Evolutionary conservation across 371 early-diverging fungal genomes (phyloP).

Genomic region (Lichtheimia ramosa): DNA sequence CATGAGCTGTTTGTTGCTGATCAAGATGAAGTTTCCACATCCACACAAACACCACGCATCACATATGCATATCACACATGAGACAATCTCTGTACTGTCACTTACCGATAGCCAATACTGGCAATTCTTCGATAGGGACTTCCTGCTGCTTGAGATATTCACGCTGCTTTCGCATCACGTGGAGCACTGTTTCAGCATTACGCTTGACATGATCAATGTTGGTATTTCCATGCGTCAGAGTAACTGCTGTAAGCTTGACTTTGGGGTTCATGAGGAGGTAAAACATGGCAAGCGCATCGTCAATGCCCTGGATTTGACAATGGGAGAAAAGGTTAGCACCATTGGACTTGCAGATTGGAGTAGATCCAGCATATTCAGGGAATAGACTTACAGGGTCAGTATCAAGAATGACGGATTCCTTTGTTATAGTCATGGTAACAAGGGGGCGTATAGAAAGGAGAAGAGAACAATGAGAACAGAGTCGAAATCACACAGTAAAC

Average conservation of each 20-base stretch:
- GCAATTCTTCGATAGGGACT: constrained; percentile 27
- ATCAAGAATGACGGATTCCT: constrained; percentile 23
- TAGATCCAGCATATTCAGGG: not conserved
- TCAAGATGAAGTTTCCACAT: not conserved
- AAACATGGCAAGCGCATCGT: constrained; percentile 55
- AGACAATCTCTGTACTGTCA: not conserved
- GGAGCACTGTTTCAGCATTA: constrained; percentile 28
- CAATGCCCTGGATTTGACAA: constrained; percentile 33
- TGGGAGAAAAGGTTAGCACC: not conserved
- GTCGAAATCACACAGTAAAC: no score
- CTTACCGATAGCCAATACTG: constrained; percentile 51
- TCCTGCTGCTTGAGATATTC: constrained; percentile 18
- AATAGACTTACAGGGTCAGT: constrained; percentile 26
- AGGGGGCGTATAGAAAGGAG: no score
- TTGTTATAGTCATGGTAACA: no score
- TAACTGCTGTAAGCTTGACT: constrained; percentile 50
- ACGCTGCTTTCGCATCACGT: constrained; percentile 36
- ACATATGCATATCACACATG: not conserved
- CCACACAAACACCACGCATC: no score
- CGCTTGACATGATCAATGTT: constrained; percentile 23
- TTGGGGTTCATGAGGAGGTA: constrained; percentile 47
- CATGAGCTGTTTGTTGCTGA: not conserved
- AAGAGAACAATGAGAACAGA: no score
- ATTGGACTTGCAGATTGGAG: not conserved
- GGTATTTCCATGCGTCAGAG: constrained; percentile 55